Percentiles rank a stretch among this genome's conserved stretches.
Conservation (phyloP, 78 protist genomes). For the Dictyostelium capitatum region DNA sequence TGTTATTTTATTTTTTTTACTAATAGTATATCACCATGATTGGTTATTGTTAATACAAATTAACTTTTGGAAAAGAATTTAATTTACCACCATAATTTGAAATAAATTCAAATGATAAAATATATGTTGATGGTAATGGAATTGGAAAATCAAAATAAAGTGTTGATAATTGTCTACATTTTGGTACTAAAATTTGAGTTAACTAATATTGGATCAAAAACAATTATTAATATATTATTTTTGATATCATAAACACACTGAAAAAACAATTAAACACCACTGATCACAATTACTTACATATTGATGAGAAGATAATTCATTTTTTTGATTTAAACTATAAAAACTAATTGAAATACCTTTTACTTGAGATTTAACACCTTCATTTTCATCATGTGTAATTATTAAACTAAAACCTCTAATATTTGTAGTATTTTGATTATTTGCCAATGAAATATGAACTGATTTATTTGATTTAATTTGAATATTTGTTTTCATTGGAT, state of each 20-base stretch:
- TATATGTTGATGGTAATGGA: conserved; percentile 25
- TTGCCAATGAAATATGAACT: conserved; percentile 24
- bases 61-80: conserved; percentile 30
- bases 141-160: conserved; percentile 62
- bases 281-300: conserved; percentile 48
- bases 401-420: conserved; percentile 54
- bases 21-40: no score
- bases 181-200: conserved; percentile 53
- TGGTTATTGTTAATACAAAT: not conserved
- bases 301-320: conserved; percentile 33
- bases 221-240: not conserved
- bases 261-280: not conserved
- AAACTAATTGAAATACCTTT: conserved; percentile 40
- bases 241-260: no score
- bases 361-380: conserved; percentile 71
- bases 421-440: not conserved
- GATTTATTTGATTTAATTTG: conserved; percentile 41
- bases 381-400: conserved; percentile 49
- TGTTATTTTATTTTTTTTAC: no score
- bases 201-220: not conserved
- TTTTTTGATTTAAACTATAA: conserved; percentile 54
- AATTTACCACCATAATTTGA: conserved; percentile 71
- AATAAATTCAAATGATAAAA: conserved; percentile 45
- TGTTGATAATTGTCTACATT: conserved; percentile 52
- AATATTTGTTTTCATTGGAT: conserved; percentile 44